phyloP scores from a whole-genome alignment of 306 rosid genomes.

The Ceratonia siliqua region DNA sequence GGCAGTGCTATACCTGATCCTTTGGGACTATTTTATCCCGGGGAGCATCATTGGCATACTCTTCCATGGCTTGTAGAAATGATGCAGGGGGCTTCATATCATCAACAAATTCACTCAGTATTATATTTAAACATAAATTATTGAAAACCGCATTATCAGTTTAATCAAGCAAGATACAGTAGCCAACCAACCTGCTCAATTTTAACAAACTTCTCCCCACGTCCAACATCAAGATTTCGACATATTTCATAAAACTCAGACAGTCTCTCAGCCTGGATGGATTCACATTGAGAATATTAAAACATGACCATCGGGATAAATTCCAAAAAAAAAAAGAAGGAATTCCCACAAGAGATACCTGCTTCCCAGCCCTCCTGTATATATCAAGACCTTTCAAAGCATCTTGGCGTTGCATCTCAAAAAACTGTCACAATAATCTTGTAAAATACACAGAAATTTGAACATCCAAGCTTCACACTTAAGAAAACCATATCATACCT shows the following conservation, averaged over 20 bases:
- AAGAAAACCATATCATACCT: constrained; percentile 57
- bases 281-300: constrained; percentile 20
- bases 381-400: constrained; percentile 90
- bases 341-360: constrained; percentile 54
- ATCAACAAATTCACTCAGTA: constrained; percentile 35
- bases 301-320: constrained; percentile 16
- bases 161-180: constrained; percentile 27
- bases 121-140: not conserved
- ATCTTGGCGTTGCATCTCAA: constrained; percentile 92
- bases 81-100: constrained; percentile 85
- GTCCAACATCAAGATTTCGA: constrained; percentile 83
- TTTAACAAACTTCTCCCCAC: constrained; percentile 86
- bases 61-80: constrained; percentile 98
- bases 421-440: constrained; percentile 65
- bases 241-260: constrained; percentile 96
- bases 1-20: constrained; percentile 63
- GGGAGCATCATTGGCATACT: constrained; percentile 92
- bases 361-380: constrained; percentile 91
- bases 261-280: constrained; percentile 87
- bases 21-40: constrained; percentile 64
- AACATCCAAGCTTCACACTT: constrained; percentile 32
- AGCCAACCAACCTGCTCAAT: constrained; percentile 82
- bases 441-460: constrained; percentile 36
- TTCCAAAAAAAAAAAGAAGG: constrained; percentile 12
- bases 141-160: not conserved